These are phyloP conservation scores for Neoascochyta sp. DNA, from an alignment of 2,329 filamentous ascomycete genomes.

Conservation along the genomic window DNA sequence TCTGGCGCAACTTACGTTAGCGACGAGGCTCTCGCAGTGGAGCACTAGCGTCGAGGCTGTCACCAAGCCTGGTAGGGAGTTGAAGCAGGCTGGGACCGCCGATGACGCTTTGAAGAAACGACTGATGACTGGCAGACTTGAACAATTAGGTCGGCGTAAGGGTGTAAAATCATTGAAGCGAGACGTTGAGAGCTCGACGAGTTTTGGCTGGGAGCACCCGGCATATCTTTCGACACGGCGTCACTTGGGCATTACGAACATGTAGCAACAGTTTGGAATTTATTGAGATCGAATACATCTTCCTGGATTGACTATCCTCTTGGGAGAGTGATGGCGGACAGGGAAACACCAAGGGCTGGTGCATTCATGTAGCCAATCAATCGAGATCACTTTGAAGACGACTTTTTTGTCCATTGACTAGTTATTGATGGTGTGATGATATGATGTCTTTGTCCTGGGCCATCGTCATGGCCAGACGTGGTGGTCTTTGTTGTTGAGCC, in stretches of 20 bases:
- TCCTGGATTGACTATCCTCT: constrained; percentile 15
- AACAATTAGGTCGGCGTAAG: constrained; percentile 27
- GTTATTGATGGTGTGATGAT: too few species aligned
- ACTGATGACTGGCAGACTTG: constrained; percentile 25
- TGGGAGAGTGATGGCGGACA: constrained; percentile 19
- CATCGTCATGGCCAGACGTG: too few species aligned
- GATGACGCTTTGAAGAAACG: constrained; percentile 24
- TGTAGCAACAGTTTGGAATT: constrained; percentile 21
- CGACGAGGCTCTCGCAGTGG: constrained; percentile 48
- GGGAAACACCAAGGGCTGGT: constrained; percentile 36
- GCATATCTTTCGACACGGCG: constrained; percentile 17
- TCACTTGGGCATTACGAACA: constrained; percentile 23
- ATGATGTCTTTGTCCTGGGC: neutral
- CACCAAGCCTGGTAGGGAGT: constrained; percentile 20
- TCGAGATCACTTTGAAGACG: constrained; percentile 18
- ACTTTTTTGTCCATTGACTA: too few species aligned
- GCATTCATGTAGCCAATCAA: constrained; percentile 29
- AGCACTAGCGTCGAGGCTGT: constrained; percentile 31
- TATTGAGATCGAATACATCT: constrained; percentile 13
- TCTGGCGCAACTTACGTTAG: constrained; percentile 47
- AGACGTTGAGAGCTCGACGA: constrained; percentile 12
- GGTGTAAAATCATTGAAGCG: constrained; percentile 23
- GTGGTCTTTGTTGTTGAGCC: too few species aligned
- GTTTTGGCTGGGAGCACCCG: constrained; percentile 13
- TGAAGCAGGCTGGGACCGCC: constrained; percentile 18